Conservation (phyloP, 805 yeast genomes). For the Pichia occidentalis region DNA sequence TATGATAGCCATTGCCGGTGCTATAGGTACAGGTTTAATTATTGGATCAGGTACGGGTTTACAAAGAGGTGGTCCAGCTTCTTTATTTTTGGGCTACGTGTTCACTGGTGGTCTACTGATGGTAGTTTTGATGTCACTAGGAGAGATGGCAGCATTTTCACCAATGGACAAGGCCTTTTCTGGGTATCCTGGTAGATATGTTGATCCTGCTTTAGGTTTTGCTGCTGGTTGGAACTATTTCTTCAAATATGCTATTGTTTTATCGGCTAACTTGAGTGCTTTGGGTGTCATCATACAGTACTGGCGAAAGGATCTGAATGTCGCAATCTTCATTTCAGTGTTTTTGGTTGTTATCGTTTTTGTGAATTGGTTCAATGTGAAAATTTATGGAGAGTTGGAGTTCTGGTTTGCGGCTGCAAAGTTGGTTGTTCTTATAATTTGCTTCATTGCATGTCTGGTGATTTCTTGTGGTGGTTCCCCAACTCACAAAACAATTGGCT, state of each 20-base stretch:
- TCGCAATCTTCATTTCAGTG: conserved; percentile 39
- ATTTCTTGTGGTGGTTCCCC: conserved; percentile 48
- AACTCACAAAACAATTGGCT: conserved; percentile 33
- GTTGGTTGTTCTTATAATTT: conserved; percentile 35
- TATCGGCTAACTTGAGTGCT: conserved; percentile 42
- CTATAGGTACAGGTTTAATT: conserved; percentile 42
- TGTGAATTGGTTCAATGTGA: conserved; percentile 39
- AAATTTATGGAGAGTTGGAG: conserved; percentile 43
- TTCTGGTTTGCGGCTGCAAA: conserved; percentile 41
- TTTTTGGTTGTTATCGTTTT: conserved; percentile 37
- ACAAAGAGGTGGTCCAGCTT: conserved; percentile 36
- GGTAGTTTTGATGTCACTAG: conserved; percentile 36
- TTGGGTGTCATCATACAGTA: conserved; percentile 41
- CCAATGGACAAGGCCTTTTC: conserved; percentile 45
- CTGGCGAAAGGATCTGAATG: conserved; percentile 42
- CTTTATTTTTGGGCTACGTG: conserved; percentile 34
- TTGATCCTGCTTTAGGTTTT: conserved; percentile 40
- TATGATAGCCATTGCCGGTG: conserved; percentile 44
- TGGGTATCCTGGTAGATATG: conserved; percentile 39
- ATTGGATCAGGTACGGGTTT: conserved; percentile 38
- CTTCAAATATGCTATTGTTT: conserved; percentile 38
- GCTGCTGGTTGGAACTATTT: conserved; percentile 46
- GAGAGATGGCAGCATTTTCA: conserved; percentile 41
- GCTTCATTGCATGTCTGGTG: conserved; percentile 25
- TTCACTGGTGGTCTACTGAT: conserved; percentile 39